Conservation (phyloP, 148 eudicot genomes). For the Diospyros lotus region DNA sequence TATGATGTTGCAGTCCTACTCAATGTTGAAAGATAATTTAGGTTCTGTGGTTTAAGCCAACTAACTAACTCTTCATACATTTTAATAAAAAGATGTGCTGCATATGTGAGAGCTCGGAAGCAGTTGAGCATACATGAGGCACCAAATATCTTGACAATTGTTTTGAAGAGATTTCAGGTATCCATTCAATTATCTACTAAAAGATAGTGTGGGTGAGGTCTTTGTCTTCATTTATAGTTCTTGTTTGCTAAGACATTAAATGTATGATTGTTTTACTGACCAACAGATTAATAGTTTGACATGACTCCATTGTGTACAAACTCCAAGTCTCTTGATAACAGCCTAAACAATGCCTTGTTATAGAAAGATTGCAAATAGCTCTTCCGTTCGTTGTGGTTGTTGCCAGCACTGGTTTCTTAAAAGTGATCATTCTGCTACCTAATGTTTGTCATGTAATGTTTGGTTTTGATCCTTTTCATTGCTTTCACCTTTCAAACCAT, state of each 20-base stretch:
- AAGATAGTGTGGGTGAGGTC: background rate
- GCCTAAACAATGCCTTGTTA: too few relatives aligned
- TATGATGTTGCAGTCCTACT: background rate
- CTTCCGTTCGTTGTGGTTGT: background rate
- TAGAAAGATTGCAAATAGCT: constrained; percentile 3
- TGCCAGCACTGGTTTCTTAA: too few relatives aligned
- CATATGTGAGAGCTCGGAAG: constrained; percentile 85
- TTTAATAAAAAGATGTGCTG: constrained; percentile 52
- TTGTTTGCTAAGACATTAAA: background rate
- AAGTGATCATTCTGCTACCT: too few relatives aligned
- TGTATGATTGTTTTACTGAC: background rate
- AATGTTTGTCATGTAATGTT: too few relatives aligned
- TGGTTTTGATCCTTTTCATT: too few relatives aligned
- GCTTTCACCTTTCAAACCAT: background rate
- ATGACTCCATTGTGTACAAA: background rate
- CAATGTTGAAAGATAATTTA: background rate
- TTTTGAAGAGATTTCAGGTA: constrained; percentile 98
- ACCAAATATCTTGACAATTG: constrained; percentile 89
- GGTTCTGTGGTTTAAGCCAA: background rate
- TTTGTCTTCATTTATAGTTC: background rate
- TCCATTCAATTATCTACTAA: background rate
- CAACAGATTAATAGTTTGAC: background rate
- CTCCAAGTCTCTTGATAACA: background rate
- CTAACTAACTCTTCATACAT: constrained; percentile 12
- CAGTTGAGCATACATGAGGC: constrained; percentile 89